Evolutionary conservation across 2,329 filamentous ascomycete genomes (phyloP), one percentile per base, ranked within the genome.

Genomic region (Colletotrichum caudatum): DNA sequence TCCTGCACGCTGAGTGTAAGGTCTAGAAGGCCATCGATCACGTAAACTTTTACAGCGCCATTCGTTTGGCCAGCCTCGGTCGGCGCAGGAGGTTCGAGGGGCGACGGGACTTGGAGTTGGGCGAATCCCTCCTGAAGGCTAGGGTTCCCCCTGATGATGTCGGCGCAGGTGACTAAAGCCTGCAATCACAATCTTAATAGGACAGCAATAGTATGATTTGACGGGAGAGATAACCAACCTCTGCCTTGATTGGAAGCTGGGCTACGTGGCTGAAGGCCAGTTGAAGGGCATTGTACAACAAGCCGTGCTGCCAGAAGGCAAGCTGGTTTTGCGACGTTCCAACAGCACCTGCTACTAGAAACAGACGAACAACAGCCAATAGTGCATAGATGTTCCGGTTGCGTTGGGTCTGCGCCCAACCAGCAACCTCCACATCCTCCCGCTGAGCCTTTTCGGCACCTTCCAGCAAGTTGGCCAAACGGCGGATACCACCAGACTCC

Each of bases 351-450:
- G 89, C 87, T 9, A 92, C 89, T 29, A 99, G 85, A 78, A 99
- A 98, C 70, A 98, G 86, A 75, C 94, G 91, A 71, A 98, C 87
- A 26, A 99, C 91, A 50, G 93, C 93, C 59, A 98, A 84, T 53
- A 98, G 87, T 51, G 95, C 96, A 86, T 96, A 98, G 14, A 97
- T 86, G 78, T 98, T 98, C 78, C 96, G 94, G 79, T 96, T 95
- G 70, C 90, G 89, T 77, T 97, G 93, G 26, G 90, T 88, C 77
- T 92, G 88, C 20, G 90, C 90, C 93, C 94, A 97, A 33, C 89
- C 86, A 16, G 92, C 92, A 66, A 93, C 85, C 73, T 91, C 89
- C 60, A 87, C 85, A 33, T 86, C 86, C 23, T 86, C 83, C 50
- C 86, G 85, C 67, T 85, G 82, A 69, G 87, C 84, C 75, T 87